These are phyloP conservation scores for Collybia sordida DNA, from an alignment of 768 basidiomycete genomes.

Conservation along the genomic window DNA sequence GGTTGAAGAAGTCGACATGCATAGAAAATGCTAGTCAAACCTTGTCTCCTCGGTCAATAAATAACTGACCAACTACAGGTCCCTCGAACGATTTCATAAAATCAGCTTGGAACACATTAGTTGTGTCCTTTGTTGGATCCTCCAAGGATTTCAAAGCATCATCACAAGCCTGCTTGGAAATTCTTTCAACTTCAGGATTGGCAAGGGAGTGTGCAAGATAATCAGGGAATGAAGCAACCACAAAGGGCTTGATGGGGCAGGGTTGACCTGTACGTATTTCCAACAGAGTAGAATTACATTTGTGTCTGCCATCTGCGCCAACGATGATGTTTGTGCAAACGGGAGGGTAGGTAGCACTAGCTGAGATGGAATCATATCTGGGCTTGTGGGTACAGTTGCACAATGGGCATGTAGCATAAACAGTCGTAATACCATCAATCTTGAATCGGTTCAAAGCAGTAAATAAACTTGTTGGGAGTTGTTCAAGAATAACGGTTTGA, in stretches of 20 bases:
- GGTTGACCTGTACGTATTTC: not conserved
- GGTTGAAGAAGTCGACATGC: slow-evolving; percentile 33
- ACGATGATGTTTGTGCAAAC: slow-evolving; percentile 1
- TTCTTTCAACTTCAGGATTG: slow-evolving; percentile 3
- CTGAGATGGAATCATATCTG: slow-evolving; percentile 1
- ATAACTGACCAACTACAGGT: not conserved
- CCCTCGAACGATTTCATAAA: slow-evolving; percentile 4
- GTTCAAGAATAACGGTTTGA: slow-evolving; percentile 7
- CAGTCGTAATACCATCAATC: slow-evolving; percentile 9
- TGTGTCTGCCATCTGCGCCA: not conserved
- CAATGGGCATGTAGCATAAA: slow-evolving; percentile 12
- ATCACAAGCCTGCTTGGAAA: slow-evolving; percentile 5
- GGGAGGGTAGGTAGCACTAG: slow-evolving; percentile 1
- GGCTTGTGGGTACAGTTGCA: slow-evolving; percentile 14
- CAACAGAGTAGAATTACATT: not conserved
- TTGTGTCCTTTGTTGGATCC: not conserved
- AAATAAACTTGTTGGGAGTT: slow-evolving; percentile 13
- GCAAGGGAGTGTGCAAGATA: slow-evolving; percentile 9
- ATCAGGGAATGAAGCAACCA: slow-evolving; percentile 5
- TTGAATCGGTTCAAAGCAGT: slow-evolving; percentile 8
- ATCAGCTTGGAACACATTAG: not conserved
- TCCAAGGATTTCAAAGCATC: not conserved
- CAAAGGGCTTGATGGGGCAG: slow-evolving; percentile 8
- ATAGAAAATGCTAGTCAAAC: slow-evolving; percentile 23
- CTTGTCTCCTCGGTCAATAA: slow-evolving; percentile 1